phyloP scores from a whole-genome alignment of 2,329 filamentous ascomycete genomes.

The Xylaria sp. region DNA sequence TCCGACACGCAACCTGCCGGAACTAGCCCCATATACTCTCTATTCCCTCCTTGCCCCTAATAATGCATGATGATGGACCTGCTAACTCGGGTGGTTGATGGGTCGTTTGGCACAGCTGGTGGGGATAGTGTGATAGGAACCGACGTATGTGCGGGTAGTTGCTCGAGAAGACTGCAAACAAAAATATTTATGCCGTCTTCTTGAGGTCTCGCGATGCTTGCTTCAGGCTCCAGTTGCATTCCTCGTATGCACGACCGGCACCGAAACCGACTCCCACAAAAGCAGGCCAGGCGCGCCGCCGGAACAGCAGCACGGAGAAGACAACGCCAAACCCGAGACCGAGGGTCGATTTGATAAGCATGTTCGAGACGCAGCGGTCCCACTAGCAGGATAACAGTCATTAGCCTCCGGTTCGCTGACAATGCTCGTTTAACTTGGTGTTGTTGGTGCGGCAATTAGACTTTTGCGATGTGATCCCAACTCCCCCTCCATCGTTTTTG shows the following conservation, averaged over 20 bases:
- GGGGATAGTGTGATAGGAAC: slow-evolving; percentile 5
- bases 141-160: slow-evolving; percentile 15
- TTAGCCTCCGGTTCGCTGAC: slow-evolving; percentile 27
- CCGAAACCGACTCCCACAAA: slow-evolving; percentile 94
- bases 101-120: slow-evolving; percentile 13
- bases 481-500: slow-evolving; percentile 12
- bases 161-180: background rate
- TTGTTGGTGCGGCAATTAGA: slow-evolving; percentile 35
- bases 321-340: slow-evolving; percentile 97
- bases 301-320: slow-evolving; percentile 98
- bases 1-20: slow-evolving; percentile 1
- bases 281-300: slow-evolving; percentile 97
- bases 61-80: slow-evolving; percentile 3
- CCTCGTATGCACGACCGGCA: slow-evolving; percentile 95
- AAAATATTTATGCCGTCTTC: slow-evolving; percentile 53
- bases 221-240: slow-evolving; percentile 87
- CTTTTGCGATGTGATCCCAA: slow-evolving; percentile 1
- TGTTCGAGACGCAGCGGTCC: slow-evolving; percentile 97
- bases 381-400: slow-evolving; percentile 67
- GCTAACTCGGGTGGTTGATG: slow-evolving; percentile 15
- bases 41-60: background rate
- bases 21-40: slow-evolving; percentile 1
- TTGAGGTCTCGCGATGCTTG: slow-evolving; percentile 67
- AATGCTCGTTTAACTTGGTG: background rate
- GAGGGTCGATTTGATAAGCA: slow-evolving; percentile 95